Base-by-base conservation (phyloP, 164 flowering plant genomes). In the Vitis cinerea region DNA sequence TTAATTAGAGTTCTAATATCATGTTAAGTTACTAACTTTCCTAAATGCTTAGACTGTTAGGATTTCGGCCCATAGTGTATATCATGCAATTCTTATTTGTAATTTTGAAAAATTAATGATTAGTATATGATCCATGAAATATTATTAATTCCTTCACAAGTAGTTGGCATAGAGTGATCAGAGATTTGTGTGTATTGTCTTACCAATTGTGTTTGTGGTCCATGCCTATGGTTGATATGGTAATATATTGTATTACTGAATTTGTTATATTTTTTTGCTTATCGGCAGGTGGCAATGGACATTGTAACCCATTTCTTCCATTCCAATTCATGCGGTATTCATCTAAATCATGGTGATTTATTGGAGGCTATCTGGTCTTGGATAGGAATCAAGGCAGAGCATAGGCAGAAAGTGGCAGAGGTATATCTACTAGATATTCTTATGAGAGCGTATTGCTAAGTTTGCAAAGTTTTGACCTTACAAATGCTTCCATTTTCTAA, bases 351-450 rank as follows among this genome's bases (percentile, higher is more conserved):
- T 70, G 94, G 85, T 48, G 79, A 81, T 74, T 79, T 94, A 65
- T 75, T 90, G 72, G 93, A 92, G 53, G 93, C 93, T 29, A 88
- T 94, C 63, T 94, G 98, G 98, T 85, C 86, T 16, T 94, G 98
- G 98, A 73, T 81, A 57, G 98, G 98, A 73, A 84, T 94, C 52
- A 85, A 85, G 73, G 77, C 84, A 63, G 92, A 86, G 73, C 85
- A 80, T 50, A 86, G 95, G 67, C 85, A 75, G 66, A 90, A 87
- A 83, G 97, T 92, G 50, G 95, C 97, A 59, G 91, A 90, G 97
- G 98, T 92, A 81, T 58, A 57, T 29, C 30, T 68, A 50, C 49
- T 12, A 59, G 16, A 55, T 54, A 17, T 31, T 7, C 9, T 60
- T 64, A 9, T 64, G 6, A 37, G 10, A 27, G n/a, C 66, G 64